Evolutionary conservation across 139 green algal genomes (phyloP), one percentile per base, ranked within the genome.

Genomic region (Haematococcus lacustris): DNA sequence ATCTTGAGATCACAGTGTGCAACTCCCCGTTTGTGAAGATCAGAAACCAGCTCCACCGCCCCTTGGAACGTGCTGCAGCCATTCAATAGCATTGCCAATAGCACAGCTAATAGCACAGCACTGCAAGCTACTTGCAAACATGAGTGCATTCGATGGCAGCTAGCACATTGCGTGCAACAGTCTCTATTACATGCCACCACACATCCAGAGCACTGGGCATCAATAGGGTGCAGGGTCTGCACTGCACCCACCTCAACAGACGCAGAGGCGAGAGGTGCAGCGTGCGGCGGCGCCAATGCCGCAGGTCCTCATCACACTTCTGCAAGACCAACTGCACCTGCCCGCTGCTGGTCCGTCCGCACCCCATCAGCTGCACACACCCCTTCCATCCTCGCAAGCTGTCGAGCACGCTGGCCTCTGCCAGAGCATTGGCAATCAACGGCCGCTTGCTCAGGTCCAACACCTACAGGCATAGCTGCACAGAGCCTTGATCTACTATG

Each of bases 1-100:
- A 60, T 53, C 43, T 81, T 81, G 41, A 81, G 53, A 53, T 81
- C 76, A 41, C 76, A 81, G 70, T 81, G 76, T n/a, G 76, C 76
- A 34, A 81, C 71, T 53, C 75, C 59, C 34, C 57, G 69, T 35
- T 71, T 64, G 32, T 81, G 76, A 3, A 81, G 71, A 70, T 81
- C 51, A 28, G 65, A 38, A 38, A 81, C 26, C n/a, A 77, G 65
- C 39, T 57, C 50, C 3, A 53, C 70, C 28, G 73, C 70, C 13
- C 70, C 71, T 60, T 53, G 51, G 50, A 73, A 77, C 66, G 77
- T 53, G 33, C 76, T 81, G 69, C 34, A 41, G 13, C 13, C 47
- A 57, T 13, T 57, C 13, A 13, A 57, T 21, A 57, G 47, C 47
- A 13, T 57, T 13, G 47, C 47, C 47, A 57, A 57, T n/a, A n/a